Conservation (phyloP, 768 basidiomycete genomes). For the Kondoa subrosea region DNA sequence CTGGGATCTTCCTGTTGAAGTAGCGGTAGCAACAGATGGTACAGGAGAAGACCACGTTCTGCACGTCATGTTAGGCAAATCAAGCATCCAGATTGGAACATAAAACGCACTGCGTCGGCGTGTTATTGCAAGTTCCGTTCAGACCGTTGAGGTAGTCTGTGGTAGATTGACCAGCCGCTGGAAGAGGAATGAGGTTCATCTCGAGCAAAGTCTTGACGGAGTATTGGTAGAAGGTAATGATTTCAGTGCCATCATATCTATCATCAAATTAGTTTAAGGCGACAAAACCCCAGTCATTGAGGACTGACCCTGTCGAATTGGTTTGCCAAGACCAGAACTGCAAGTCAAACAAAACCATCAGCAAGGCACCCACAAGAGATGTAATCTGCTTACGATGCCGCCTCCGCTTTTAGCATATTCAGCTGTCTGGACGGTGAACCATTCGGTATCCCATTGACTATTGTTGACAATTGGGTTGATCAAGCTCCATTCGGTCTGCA, state of each 20-base stretch:
- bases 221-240: background rate
- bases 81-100: too few species aligned
- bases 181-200: background rate
- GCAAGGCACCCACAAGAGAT: too few species aligned
- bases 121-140: background rate
- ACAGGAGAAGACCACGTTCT: background rate
- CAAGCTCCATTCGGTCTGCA: constrained; percentile 22
- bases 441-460: constrained; percentile 21
- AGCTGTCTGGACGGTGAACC: constrained; percentile 25
- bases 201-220: background rate
- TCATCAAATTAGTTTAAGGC: too few species aligned
- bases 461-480: constrained; percentile 10
- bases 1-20: background rate
- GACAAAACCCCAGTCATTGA: too few species aligned
- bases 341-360: too few species aligned
- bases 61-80: too few species aligned
- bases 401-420: constrained; percentile 26
- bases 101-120: too few species aligned
- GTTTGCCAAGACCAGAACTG: too few species aligned
- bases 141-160: background rate
- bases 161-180: background rate
- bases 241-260: background rate
- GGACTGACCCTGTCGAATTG: too few species aligned
- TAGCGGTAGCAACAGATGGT: background rate
- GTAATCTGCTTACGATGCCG: background rate